A percentile compares a stretch with the other conserved stretches of the same genome.
These are phyloP conservation scores for Neurospora sublineolata DNA, from an alignment of 495 filamentous ascomycete species.

Conservation along the genomic window DNA sequence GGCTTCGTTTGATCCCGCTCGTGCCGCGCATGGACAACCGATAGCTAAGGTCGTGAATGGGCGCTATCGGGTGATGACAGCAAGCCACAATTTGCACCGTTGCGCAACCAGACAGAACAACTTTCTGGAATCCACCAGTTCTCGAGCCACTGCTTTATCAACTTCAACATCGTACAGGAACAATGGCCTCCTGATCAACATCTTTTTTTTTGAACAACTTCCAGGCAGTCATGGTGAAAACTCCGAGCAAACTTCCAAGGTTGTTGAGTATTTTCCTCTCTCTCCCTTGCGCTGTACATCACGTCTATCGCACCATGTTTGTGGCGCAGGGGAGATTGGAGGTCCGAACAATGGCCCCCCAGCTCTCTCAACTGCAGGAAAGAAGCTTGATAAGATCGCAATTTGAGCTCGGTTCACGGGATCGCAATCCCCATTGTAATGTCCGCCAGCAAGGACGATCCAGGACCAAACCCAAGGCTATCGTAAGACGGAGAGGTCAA, in stretches of 20 bases:
- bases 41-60: background rate
- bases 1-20: background rate
- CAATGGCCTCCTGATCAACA: background rate
- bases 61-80: background rate
- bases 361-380: background rate
- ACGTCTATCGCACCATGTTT: background rate
- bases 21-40: background rate
- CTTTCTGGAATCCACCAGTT: background rate
- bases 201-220: background rate
- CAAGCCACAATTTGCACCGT: background rate
- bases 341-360: background rate
- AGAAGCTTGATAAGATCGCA: background rate
- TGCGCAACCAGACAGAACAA: background rate
- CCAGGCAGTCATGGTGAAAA: background rate
- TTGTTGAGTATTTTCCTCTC: background rate
- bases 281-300: background rate
- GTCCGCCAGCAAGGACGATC: background rate
- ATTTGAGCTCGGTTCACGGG: background rate
- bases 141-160: background rate
- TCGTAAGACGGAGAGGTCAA: background rate
- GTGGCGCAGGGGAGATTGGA: background rate
- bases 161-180: background rate
- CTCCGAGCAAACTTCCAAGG: background rate
- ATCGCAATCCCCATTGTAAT: background rate
- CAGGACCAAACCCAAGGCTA: background rate